These are phyloP conservation scores for Sanguinoderma infundibulare DNA, from an alignment of 1,284 basidiomycete species.

Conservation along the genomic window DNA sequence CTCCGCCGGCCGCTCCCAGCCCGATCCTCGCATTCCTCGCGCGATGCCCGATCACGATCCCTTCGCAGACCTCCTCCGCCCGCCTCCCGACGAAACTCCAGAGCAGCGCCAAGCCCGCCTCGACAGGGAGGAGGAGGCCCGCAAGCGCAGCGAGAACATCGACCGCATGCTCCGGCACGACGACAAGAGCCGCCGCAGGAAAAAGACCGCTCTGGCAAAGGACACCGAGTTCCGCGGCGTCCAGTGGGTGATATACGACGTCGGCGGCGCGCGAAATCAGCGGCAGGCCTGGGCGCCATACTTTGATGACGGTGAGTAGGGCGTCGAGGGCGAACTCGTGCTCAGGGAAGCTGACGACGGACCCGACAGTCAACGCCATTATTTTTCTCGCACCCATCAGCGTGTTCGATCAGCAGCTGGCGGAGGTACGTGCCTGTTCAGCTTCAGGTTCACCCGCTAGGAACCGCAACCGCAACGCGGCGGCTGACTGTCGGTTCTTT, in stretches of 20 bases:
- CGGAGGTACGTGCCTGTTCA: conserved; percentile 55
- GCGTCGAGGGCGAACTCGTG: background rate
- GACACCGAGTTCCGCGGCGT: conserved; percentile 59
- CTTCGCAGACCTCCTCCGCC: conserved; percentile 63
- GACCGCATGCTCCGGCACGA: conserved; percentile 76
- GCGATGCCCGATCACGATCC: conserved; percentile 53
- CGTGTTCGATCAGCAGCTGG: conserved; percentile 79
- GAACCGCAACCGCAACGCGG: too few species aligned
- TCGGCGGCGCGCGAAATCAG: conserved; percentile 77
- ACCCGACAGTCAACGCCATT: conserved; percentile 73
- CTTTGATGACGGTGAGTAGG: conserved; percentile 71
- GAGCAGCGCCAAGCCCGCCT: conserved; percentile 65
- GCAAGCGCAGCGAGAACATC: conserved; percentile 73
- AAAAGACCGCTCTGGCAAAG: conserved; percentile 57
- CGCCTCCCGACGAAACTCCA: conserved; percentile 71
- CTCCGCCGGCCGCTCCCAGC: conserved; percentile 1
- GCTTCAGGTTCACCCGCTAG: too few species aligned
- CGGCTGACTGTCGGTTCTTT: background rate
- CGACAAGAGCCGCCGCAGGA: conserved; percentile 58
- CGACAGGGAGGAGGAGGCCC: conserved; percentile 67
- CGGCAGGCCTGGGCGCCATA: conserved; percentile 84
- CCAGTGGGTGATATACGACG: conserved; percentile 82
- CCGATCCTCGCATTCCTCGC: background rate
- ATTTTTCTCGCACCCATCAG: conserved; percentile 86
- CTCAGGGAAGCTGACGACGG: background rate